Base-by-base conservation (phyloP, 78 protist genomes). In the Dictyostelium citrinum region DNA sequence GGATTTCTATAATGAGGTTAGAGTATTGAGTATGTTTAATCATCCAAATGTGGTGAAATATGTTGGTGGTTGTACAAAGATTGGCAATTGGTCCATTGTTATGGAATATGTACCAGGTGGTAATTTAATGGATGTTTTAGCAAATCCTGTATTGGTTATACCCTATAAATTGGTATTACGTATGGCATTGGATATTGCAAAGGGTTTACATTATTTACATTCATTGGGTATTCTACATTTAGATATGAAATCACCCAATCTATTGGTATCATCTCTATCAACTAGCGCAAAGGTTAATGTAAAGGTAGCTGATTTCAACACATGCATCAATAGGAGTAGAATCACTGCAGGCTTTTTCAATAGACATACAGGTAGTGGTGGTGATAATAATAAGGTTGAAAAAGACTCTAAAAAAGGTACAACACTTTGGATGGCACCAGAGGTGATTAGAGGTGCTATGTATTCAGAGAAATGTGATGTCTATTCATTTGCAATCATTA, bases 21-120 rank as follows among this genome's bases (percentile, higher is more conserved):
- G 83, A 14, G 68, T 78, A 22, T 77, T 88, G 17, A 31, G 72
- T 33, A 88, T 88, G 84, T 46, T 90, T 55, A 76, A 81, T 55
- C 95, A 90, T 45, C 95, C 95, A 64, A 90, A 90, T 80, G 46
- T 90, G 6, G 95, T 90, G 1, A 81, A 82, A 33, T 90, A 90
- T 33, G 90, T 90, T 22, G 95, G 95, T 61, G 95, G 91, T 11
- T 90, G 90, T 37, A 81, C 90, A 29, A 81, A 76, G 29, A 82
- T 82, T 46, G 85, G 72, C 4, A 55, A 80, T 29, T 90, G 90
- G 91, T 39, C 84, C 2, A 76, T 90, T 11, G 90, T 90, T 6
- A 90, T 82, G 95, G 95, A 90, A 51, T 82, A 83, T 55, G 46
- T 83, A 9, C 95, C 95, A 14, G 83, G 91, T 60, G 93, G 93